A percentile compares a stretch with the other conserved stretches of the same genome.
Evolutionary conservation across 345 rosid genomes (phyloP).

Genomic region (Camelina neglecta): DNA sequence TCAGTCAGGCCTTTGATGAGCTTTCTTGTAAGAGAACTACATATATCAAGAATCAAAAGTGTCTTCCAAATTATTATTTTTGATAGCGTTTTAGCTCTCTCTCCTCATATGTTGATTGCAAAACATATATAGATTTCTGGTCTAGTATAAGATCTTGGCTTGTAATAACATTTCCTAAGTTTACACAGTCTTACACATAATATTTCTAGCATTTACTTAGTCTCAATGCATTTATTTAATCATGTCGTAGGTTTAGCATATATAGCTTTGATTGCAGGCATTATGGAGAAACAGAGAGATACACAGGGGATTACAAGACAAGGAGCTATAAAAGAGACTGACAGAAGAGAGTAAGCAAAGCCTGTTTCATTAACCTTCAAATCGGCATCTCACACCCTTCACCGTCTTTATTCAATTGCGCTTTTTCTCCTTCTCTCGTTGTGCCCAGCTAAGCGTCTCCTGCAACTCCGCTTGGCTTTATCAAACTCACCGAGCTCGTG

Average conservation of each 20-base stretch:
- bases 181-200: constrained; percentile 10
- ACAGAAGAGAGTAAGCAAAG: constrained; percentile 94
- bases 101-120: constrained; percentile 10
- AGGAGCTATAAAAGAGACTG: constrained; percentile 42
- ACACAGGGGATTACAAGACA: constrained; percentile 28
- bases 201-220: constrained; percentile 22
- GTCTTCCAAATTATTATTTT: not conserved
- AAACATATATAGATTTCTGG: constrained; percentile 23
- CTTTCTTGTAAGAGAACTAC: constrained; percentile 22
- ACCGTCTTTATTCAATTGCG: constrained; percentile 50
- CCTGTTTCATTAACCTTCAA: constrained; percentile 22
- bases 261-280: constrained; percentile 36
- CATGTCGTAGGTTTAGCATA: constrained; percentile 32
- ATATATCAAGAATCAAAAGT: constrained; percentile 18
- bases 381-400: constrained; percentile 48
- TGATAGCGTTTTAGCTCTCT: not conserved
- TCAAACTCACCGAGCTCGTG: constrained; percentile 85
- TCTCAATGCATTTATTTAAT: not conserved
- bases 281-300: constrained; percentile 34
- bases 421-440: constrained; percentile 83
- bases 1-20: constrained; percentile 19
- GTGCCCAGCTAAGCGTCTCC: constrained; percentile 88
- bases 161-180: not conserved
- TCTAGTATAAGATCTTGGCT: constrained; percentile 21
- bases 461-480: constrained; percentile 76